These are phyloP conservation scores for Primulina tabacum DNA, from an alignment of 257 asterid species.

Conservation along the genomic window DNA sequence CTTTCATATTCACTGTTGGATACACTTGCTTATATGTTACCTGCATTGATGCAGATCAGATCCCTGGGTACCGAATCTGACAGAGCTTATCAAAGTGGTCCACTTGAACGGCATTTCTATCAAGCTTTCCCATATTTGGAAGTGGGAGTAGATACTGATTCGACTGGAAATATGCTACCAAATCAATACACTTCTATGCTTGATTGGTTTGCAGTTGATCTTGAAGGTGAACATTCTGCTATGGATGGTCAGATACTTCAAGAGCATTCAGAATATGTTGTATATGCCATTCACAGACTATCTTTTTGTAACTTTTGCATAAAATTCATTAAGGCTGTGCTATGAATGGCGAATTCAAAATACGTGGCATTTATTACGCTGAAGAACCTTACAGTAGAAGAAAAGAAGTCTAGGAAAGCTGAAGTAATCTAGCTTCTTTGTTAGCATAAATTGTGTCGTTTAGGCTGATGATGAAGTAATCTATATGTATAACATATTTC, in stretches of 20 bases:
- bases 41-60: conserved; percentile 59
- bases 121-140: conserved; percentile 44
- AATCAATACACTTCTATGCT: conserved; percentile 69
- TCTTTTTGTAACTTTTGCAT: conserved; percentile 40
- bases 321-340: conserved; percentile 25
- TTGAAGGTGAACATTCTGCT: conserved; percentile 99
- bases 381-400: conserved; percentile 12
- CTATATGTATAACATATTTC: too few relatives aligned
- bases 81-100: conserved; percentile 92
- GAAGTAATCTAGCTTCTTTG: too few relatives aligned
- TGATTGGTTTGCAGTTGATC: conserved; percentile 98
- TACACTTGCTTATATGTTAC: conserved; percentile 22
- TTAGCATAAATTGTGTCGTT: too few relatives aligned
- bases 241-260: conserved; percentile 98
- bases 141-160: conserved; percentile 44
- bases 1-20: conserved; percentile 11
- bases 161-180: conserved; percentile 53
- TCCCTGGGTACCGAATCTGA: conserved; percentile 92
- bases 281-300: conserved; percentile 97
- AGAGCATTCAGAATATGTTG: conserved; percentile 95
- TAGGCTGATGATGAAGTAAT: too few relatives aligned
- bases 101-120: conserved; percentile 58
- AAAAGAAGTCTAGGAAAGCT: conserved; percentile 3
- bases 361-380: not conserved
- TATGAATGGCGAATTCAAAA: conserved; percentile 18